phyloP scores from a whole-genome alignment of 2,329 filamentous ascomycete genomes.

The Arthrobotrys conoides region DNA sequence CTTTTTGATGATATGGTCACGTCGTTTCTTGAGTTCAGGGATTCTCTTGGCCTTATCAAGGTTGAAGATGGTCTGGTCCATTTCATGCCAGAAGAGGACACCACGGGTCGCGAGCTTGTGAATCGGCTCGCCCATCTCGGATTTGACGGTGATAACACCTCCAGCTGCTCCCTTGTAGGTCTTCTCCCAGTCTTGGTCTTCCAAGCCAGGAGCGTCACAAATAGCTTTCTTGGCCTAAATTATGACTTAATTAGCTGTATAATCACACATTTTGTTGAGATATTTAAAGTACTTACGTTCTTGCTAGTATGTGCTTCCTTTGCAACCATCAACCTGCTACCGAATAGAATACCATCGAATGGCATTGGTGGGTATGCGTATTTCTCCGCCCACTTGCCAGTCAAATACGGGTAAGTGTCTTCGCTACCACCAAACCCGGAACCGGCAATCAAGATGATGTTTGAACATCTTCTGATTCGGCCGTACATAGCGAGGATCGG shows the following conservation, averaged over 20 bases:
- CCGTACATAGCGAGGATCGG: conserved; percentile 92
- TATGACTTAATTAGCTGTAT: conserved; percentile 30
- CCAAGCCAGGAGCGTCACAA: conserved; percentile 84
- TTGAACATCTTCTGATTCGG: conserved; percentile 85
- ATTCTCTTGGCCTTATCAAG: conserved; percentile 95
- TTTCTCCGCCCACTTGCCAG: conserved; percentile 86
- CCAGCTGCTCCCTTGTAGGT: conserved; percentile 92
- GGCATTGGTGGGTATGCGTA: conserved; percentile 94
- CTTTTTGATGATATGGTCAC: conserved; percentile 93
- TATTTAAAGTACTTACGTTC: conserved; percentile 67
- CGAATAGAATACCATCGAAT: conserved; percentile 91
- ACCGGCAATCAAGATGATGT: conserved; percentile 89
- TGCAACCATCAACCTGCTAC: conserved; percentile 93
- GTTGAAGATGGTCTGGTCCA: conserved; percentile 98
- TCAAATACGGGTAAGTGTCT: conserved; percentile 93
- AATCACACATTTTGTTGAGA: not conserved
- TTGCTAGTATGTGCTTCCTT: conserved; percentile 92
- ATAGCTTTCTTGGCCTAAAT: conserved; percentile 89
- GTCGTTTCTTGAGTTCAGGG: conserved; percentile 87
- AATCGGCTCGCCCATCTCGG: conserved; percentile 99
- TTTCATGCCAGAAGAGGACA: conserved; percentile 93
- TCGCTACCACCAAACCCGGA: conserved; percentile 92
- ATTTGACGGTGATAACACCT: conserved; percentile 94
- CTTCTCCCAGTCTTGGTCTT: conserved; percentile 88
- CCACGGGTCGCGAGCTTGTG: conserved; percentile 98